Evolutionary conservation across 441 rosid species (phyloP).

Genomic region (Erodium trifolium): DNA sequence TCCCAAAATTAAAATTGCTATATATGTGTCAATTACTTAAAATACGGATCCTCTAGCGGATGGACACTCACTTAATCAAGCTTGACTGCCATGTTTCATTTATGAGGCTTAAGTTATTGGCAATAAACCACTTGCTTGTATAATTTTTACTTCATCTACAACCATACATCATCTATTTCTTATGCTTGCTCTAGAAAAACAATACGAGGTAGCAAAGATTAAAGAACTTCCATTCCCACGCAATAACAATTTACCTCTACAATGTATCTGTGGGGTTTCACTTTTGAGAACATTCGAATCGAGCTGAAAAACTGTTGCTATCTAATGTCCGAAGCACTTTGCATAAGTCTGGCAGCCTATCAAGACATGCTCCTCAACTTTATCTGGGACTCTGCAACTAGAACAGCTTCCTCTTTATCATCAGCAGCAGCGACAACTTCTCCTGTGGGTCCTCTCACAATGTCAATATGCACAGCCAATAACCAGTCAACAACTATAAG

Average conservation of each 20-base stretch:
- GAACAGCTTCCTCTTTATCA: constrained; percentile 62
- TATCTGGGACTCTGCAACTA: constrained; percentile 67
- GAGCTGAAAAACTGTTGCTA: constrained; percentile 28
- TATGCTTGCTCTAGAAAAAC: too few relatives aligned
- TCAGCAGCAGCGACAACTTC: constrained; percentile 60
- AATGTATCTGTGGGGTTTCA: not conserved
- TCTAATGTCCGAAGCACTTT: constrained; percentile 78
- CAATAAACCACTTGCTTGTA: too few relatives aligned
- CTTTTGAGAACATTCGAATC: constrained; percentile 12
- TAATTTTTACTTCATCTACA: too few relatives aligned
- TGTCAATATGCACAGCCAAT: too few relatives aligned
- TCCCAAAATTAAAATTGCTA: too few relatives aligned
- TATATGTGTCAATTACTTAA: too few relatives aligned
- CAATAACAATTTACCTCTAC: constrained; percentile 14
- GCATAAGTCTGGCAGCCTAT: constrained; percentile 71
- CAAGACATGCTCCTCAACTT: constrained; percentile 88
- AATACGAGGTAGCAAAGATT: not conserved
- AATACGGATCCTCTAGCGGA: too few relatives aligned
- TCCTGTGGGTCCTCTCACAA: constrained; percentile 53
- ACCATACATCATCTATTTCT: too few relatives aligned
- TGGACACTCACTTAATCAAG: too few relatives aligned
- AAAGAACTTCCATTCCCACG: not conserved
- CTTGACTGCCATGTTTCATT: too few relatives aligned
- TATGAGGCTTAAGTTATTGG: too few relatives aligned
- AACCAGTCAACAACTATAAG: too few relatives aligned